These are phyloP conservation scores for Psilocybe cubensis DNA, from an alignment of 768 basidiomycete genomes.

Conservation along the genomic window DNA sequence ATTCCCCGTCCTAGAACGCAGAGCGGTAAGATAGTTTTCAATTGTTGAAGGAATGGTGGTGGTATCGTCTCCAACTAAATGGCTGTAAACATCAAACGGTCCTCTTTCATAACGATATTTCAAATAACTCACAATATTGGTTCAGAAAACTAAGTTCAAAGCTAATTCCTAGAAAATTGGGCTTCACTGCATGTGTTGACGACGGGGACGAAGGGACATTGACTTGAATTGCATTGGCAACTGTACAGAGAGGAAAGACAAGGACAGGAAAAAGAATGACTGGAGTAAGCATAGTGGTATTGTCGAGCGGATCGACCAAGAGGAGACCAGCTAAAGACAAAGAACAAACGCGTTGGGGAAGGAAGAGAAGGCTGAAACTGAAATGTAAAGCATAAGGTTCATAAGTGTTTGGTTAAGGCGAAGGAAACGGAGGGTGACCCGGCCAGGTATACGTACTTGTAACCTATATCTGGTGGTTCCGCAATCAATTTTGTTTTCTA, in stretches of 20 bases:
- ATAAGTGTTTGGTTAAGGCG: background rate
- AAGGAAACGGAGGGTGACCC: background rate
- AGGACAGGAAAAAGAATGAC: slow-evolving; percentile 10
- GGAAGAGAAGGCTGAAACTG: background rate
- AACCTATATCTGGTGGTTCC: background rate
- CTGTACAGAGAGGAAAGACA: slow-evolving; percentile 11
- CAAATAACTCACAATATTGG: slow-evolving; percentile 46
- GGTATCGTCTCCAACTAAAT: slow-evolving; percentile 55
- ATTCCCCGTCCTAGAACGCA: slow-evolving; percentile 49
- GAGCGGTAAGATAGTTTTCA: slow-evolving; percentile 58
- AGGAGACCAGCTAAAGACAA: no score
- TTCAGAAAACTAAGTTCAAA: slow-evolving; percentile 67
- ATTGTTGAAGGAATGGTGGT: slow-evolving; percentile 53
- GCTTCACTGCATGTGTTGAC: slow-evolving; percentile 40
- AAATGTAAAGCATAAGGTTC: no score
- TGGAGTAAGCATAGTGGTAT: background rate
- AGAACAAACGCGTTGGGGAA: background rate
- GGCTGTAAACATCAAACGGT: background rate
- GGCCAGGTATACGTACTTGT: background rate
- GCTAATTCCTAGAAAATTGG: slow-evolving; percentile 67
- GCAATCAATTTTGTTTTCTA: background rate
- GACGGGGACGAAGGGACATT: slow-evolving; percentile 37
- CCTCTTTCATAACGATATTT: background rate
- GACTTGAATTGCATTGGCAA: slow-evolving; percentile 31
- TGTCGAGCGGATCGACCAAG: no score